A percentile compares a stretch with the other conserved stretches of the same genome.
Conservation (phyloP, 2,329 filamentous ascomycete species). For the Tolypocladium tundrense region DNA sequence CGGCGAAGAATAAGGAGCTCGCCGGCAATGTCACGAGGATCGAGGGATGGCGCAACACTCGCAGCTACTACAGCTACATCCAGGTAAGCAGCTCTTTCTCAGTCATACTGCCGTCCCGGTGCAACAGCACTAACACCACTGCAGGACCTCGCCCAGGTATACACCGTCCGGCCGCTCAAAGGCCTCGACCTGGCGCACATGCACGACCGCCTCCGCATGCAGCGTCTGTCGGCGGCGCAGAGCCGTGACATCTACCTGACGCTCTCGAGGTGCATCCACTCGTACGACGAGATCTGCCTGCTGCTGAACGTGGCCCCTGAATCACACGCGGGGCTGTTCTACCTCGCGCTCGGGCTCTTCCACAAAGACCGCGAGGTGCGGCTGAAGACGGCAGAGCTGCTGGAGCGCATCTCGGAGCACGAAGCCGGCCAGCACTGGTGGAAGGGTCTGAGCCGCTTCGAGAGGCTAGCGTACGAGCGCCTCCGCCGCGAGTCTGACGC, state of each 20-base stretch:
- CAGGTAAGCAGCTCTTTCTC: constrained; percentile 43
- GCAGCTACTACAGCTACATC: constrained; percentile 92
- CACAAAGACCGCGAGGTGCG: constrained; percentile 78
- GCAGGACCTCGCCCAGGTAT: constrained; percentile 55
- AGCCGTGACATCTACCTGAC: constrained; percentile 79
- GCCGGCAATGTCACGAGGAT: constrained; percentile 87
- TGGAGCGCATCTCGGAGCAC: constrained; percentile 76
- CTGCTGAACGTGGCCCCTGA: constrained; percentile 75
- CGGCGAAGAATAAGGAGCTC: constrained; percentile 71
- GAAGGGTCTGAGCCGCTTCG: constrained; percentile 74
- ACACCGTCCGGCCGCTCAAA: constrained; percentile 58
- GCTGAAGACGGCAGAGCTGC: constrained; percentile 62
- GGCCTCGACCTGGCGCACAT: constrained; percentile 84
- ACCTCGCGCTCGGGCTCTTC: constrained; percentile 81
- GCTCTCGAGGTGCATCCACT: constrained; percentile 62
- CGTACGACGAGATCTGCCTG: constrained; percentile 78
- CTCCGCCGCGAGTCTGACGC: constrained; percentile 57
- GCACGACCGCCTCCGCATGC: constrained; percentile 77
- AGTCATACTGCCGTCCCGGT: neutral
- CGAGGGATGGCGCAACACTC: constrained; percentile 91
- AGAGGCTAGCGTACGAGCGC: constrained; percentile 75
- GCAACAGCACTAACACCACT: neutral
- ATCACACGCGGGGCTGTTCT: constrained; percentile 81
- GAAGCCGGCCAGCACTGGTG: constrained; percentile 92
- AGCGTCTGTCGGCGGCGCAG: constrained; percentile 66